A percentile compares a stretch with the other conserved stretches of the same genome.
Evolutionary conservation across 2,329 filamentous ascomycete genomes (phyloP).

Genomic region (Decorospora gaudefroyi): DNA sequence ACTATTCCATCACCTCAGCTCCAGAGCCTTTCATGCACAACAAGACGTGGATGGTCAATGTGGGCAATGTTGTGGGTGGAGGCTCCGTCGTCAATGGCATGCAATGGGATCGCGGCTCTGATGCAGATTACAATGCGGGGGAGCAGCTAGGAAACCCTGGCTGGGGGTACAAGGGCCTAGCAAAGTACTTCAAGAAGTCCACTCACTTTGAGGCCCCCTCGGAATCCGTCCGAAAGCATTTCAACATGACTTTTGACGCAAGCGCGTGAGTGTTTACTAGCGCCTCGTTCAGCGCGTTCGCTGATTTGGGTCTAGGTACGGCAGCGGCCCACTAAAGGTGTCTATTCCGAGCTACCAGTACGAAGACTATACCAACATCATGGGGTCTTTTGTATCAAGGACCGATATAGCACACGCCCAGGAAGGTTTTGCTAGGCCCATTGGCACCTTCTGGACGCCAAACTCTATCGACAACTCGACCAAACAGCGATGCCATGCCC

Average conservation of each 20-base stretch:
- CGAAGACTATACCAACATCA: constrained; percentile 12
- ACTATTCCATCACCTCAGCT: constrained; percentile 18
- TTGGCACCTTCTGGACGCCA: constrained; percentile 35
- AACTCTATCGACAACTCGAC: constrained; percentile 18
- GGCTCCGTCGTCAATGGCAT: constrained; percentile 44
- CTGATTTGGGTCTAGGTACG: constrained; percentile 10
- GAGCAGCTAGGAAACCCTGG: constrained; percentile 59
- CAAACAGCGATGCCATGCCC: constrained; percentile 10
- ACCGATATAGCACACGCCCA: constrained; percentile 10
- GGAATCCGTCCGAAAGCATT: constrained; percentile 1
- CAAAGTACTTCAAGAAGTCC: constrained; percentile 43
- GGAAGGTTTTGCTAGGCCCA: constrained; percentile 11
- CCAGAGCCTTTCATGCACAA: constrained; percentile 30
- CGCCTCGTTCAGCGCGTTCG: fast-evolving
- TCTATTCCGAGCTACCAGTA: constrained; percentile 23
- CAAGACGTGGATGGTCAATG: constrained; percentile 22
- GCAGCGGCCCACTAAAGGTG: constrained; percentile 19
- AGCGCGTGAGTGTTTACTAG: not conserved
- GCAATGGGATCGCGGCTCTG: constrained; percentile 38
- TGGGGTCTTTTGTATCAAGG: constrained; percentile 9
- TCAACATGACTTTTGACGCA: constrained; percentile 21
- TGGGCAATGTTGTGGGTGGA: constrained; percentile 40
- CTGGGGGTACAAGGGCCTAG: constrained; percentile 59
- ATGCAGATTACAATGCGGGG: constrained; percentile 57
- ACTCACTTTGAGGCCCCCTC: constrained; percentile 16